Evolutionary conservation across 768 basidiomycete genomes (phyloP).

Genomic region (Suillus placidus): DNA sequence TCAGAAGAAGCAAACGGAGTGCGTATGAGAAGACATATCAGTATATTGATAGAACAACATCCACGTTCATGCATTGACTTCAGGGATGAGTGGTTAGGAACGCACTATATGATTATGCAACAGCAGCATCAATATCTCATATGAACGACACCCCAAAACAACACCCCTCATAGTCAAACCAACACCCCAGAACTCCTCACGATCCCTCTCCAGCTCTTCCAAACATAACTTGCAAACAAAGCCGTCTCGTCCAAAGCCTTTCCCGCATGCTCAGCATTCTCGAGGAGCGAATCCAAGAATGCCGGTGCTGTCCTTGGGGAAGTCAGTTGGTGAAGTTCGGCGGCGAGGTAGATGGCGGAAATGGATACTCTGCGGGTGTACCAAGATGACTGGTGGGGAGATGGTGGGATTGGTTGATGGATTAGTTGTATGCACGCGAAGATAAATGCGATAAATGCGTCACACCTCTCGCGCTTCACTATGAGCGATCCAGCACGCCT

Average conservation of each 20-base stretch:
- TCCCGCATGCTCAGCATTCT: conserved; percentile 47
- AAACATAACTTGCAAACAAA: conserved; percentile 65
- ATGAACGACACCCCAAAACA: not conserved
- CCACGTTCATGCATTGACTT: not conserved
- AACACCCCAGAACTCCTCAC: conserved; percentile 65
- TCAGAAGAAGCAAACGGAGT: not conserved
- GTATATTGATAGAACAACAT: not conserved
- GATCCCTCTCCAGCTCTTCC: conserved; percentile 55
- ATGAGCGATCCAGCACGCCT: conserved; percentile 62
- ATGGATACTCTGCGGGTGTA: conserved; percentile 68
- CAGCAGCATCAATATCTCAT: not conserved
- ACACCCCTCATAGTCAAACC: not conserved
- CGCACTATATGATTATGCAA: not conserved
- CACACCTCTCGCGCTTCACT: conserved; percentile 63
- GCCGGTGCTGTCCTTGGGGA: conserved; percentile 67
- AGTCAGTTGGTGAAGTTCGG: conserved; percentile 81
- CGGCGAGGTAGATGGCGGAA: conserved; percentile 69
- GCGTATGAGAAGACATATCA: not conserved
- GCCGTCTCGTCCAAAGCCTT: conserved; percentile 52
- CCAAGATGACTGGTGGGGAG: conserved; percentile 59
- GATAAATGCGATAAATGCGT: not conserved
- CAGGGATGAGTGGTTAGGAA: not conserved
- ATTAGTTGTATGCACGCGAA: not conserved
- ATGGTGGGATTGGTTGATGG: not conserved
- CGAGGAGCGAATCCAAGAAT: conserved; percentile 70